Base-by-base conservation (phyloP, 1,139 yeast genomes). In the Saccharomyces pastorianus region DNA sequence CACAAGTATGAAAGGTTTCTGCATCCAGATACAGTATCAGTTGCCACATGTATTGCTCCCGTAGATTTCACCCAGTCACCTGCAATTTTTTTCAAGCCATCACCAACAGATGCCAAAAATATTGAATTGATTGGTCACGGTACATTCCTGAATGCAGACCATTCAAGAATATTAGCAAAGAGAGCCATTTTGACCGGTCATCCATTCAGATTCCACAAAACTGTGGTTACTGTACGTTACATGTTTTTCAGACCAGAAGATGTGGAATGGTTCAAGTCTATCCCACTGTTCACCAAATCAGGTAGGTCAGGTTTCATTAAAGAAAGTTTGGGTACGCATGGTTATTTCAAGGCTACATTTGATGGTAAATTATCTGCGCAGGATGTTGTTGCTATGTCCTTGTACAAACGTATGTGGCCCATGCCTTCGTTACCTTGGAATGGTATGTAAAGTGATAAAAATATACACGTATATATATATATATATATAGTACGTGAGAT, bases 251-350 rank as follows among this genome's bases (percentile, higher is more conserved):
- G 85, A 66, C 75, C 89, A 11, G 90, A 87, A 48, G 99, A 95
- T 69, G 87, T 95, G 62, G 81, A 81, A 60, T 88, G 88, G 83
- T 95, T 87, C 78, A 88, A 88, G 74, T 86, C 95, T 4, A 85
- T 95, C 61, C 98, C 98, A 46, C 75, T 95, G 59, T 93, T 89
- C 71, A 91, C 98, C 49, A 89, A 88, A 69, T 79, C 84, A 63
- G 99, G 99, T 52, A 83, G 97, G 70, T 78, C 90, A 46, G 99
- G 99, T 55, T 87, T 85, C 70, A 89, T 95, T 70, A 91, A 89
- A 71, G 98, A 93, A 70, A 82, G 91, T 69, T 79, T 95, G 73
- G 99, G 99, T 73, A 95, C 99, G 2, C 99, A 95, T 71, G 99
- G 99, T 59, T 89, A 93, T 74, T 91, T 86, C 79, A 95, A 95